These are phyloP conservation scores for Sergeia podlipaevii DNA, from an alignment of 208 protist species.

Conservation along the genomic window DNA sequence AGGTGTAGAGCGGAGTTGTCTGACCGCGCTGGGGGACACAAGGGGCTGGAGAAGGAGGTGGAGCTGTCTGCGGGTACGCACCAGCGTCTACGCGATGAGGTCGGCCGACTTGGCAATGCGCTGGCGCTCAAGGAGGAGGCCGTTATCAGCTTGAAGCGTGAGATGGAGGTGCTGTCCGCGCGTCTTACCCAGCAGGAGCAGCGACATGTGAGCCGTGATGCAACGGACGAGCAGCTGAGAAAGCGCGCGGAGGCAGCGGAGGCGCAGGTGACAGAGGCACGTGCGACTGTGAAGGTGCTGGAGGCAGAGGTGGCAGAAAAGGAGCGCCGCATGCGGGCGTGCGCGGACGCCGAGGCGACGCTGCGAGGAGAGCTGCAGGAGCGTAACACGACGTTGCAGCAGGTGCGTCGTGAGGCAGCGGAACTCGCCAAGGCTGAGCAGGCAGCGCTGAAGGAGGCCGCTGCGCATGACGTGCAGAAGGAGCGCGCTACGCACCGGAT, in stretches of 20 bases:
- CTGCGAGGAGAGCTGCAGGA: background rate
- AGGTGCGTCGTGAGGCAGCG: slow-evolving; percentile 1
- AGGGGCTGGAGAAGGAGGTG: slow-evolving; percentile 36
- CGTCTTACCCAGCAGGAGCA: slow-evolving; percentile 21
- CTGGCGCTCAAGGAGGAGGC: slow-evolving; percentile 11
- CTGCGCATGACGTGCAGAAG: slow-evolving; percentile 3
- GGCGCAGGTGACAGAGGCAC: slow-evolving; percentile 6
- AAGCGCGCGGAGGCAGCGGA: slow-evolving; percentile 12
- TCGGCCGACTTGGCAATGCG: slow-evolving; percentile 9
- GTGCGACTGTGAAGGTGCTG: background rate
- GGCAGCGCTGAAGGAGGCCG: slow-evolving; percentile 9
- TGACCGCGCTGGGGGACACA: slow-evolving; percentile 38
- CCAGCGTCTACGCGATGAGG: slow-evolving; percentile 24
- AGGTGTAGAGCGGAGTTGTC: slow-evolving; percentile 31
- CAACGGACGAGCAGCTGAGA: slow-evolving; percentile 12
- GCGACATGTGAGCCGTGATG: no score
- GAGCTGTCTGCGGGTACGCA: slow-evolving; percentile 25
- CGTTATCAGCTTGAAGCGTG: slow-evolving; percentile 10
- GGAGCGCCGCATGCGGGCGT: slow-evolving; percentile 3
- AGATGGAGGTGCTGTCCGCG: slow-evolving; percentile 14
- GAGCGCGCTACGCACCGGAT: slow-evolving; percentile 17
- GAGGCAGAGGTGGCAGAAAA: slow-evolving; percentile 8
- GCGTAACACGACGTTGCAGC: background rate
- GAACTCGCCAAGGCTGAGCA: background rate
- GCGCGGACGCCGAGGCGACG: background rate